A percentile compares a stretch with the other conserved stretches of the same genome.
These are phyloP conservation scores for Aureobasidium pullulans DNA, from an alignment of 2,329 filamentous ascomycete species.

Conservation along the genomic window DNA sequence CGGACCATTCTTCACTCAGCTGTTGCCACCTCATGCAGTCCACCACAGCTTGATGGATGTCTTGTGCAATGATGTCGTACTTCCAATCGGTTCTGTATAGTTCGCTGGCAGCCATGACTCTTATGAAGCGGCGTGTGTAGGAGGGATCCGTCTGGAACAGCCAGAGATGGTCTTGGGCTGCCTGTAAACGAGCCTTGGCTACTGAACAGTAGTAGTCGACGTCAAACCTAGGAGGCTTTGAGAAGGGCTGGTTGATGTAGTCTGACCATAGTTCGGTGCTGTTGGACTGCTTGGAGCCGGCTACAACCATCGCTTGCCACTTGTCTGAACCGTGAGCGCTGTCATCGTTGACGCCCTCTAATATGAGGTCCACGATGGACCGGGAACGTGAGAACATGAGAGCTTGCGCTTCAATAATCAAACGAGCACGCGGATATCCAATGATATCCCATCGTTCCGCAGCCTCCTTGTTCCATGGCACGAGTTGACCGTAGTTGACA, in stretches of 20 bases:
- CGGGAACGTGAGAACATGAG: conserved; percentile 17
- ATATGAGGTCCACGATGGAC: conserved; percentile 13
- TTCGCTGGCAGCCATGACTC: background rate
- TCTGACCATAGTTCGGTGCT: background rate
- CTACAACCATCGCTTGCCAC: background rate
- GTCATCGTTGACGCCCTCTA: background rate
- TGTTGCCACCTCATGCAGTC: background rate
- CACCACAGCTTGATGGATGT: background rate
- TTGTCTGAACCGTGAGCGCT: background rate
- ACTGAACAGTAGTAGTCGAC: conserved; percentile 14
- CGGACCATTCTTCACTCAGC: background rate
- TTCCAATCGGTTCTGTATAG: background rate
- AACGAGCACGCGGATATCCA: conserved; percentile 19
- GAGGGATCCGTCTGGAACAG: conserved; percentile 21
- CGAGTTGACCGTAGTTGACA: conserved; percentile 14
- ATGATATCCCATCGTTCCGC: conserved; percentile 19
- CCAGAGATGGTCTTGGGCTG: conserved; percentile 20
- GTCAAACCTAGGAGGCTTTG: conserved; percentile 17
- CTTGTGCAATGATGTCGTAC: background rate
- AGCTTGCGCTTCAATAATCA: conserved; percentile 21
- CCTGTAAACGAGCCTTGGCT: conserved; percentile 15
- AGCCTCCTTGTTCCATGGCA: conserved; percentile 15
- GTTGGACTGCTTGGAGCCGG: background rate
- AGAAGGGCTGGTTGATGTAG: conserved; percentile 14
- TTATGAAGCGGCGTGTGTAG: background rate